These are phyloP conservation scores for Penicillium arizonense DNA, from an alignment of 495 filamentous ascomycete genomes.

Conservation along the genomic window DNA sequence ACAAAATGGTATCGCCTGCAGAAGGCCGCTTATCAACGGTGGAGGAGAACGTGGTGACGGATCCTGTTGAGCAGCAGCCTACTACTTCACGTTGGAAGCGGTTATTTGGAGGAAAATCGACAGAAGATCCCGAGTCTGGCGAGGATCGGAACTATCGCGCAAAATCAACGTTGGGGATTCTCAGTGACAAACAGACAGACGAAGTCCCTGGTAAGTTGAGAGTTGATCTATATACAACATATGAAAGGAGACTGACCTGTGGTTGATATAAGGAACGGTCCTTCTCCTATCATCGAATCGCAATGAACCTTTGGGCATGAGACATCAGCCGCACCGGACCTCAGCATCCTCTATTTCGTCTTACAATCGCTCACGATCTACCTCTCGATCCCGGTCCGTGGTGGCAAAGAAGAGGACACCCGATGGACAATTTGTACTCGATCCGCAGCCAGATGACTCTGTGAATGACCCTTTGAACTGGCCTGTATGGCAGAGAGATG, in stretches of 20 bases:
- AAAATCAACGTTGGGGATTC: slow-evolving; percentile 76
- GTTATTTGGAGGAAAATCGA: slow-evolving; percentile 13
- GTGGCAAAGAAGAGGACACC: slow-evolving; percentile 67
- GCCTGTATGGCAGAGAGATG: slow-evolving; percentile 78
- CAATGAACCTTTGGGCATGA: slow-evolving; percentile 80
- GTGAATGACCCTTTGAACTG: slow-evolving; percentile 93
- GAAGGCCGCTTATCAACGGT: not conserved
- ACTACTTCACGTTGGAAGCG: slow-evolving; percentile 19
- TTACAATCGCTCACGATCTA: slow-evolving; percentile 44
- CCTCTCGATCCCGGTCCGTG: slow-evolving; percentile 23
- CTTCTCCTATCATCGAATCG: slow-evolving; percentile 71
- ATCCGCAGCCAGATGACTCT: slow-evolving; percentile 90
- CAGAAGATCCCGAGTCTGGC: not conserved
- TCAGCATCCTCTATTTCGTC: slow-evolving; percentile 72
- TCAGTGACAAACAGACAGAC: slow-evolving; percentile 79
- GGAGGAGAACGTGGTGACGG: not conserved
- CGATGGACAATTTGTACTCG: slow-evolving; percentile 83
- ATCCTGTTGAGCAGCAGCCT: not conserved
- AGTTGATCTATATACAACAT: not conserved
- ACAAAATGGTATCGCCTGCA: slow-evolving; percentile 6
- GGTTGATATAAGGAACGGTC: slow-evolving; percentile 62
- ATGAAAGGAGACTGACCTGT: slow-evolving; percentile 4
- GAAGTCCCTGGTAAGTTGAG: slow-evolving; percentile 79
- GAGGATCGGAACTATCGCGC: slow-evolving; percentile 31
- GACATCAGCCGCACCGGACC: slow-evolving; percentile 69